These are phyloP conservation scores for Byssochlamys sp. DNA, from an alignment of 2,329 filamentous ascomycete genomes.

Conservation along the genomic window DNA sequence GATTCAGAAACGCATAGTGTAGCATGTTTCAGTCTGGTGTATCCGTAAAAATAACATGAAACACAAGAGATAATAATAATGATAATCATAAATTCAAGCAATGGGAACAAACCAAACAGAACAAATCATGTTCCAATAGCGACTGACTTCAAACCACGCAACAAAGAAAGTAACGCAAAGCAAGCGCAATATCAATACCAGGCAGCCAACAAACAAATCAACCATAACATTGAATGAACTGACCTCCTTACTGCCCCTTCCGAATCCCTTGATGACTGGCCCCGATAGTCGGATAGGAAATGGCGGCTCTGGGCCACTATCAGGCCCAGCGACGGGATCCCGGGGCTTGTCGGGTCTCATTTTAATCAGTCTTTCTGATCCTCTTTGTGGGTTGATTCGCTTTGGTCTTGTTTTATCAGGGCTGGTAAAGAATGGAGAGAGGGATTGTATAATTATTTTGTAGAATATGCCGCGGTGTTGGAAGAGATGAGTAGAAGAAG, in stretches of 20 bases:
- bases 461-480: background rate
- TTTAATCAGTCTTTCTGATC: background rate
- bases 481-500: background rate
- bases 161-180: background rate
- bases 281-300: constrained; percentile 79
- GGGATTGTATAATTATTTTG: background rate
- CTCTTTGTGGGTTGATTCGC: background rate
- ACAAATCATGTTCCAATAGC: too few relatives aligned
- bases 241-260: constrained; percentile 85
- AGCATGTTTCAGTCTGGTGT: too few relatives aligned
- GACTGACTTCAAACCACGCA: background rate
- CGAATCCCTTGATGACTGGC: constrained; percentile 83
- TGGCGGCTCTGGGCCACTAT: constrained; percentile 62
- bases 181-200: background rate
- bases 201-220: background rate
- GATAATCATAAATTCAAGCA: background rate
- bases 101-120: too few relatives aligned
- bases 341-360: constrained; percentile 48
- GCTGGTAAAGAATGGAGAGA: background rate
- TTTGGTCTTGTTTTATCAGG: background rate
- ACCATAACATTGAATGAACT: background rate
- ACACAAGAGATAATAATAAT: background rate
- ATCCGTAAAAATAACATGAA: background rate
- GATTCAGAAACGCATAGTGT: too few relatives aligned
- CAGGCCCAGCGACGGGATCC: constrained; percentile 62